A percentile compares a stretch with the other conserved stretches of the same genome.
Evolutionary conservation across 192 early-diverging fungal species (phyloP).

Genomic region (Coemansia brasiliensis): DNA sequence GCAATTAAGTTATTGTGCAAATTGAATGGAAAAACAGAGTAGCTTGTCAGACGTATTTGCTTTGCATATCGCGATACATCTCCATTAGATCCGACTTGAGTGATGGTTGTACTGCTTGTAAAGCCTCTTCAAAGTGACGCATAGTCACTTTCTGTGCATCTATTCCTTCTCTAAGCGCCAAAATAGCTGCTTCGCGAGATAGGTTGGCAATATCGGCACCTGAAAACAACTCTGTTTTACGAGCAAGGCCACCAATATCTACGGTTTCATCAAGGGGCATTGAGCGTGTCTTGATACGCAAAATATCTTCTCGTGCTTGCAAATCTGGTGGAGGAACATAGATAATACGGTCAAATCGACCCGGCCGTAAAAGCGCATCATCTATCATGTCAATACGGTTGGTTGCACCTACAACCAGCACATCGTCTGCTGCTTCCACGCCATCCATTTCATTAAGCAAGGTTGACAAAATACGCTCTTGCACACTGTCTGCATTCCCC

Average conservation of each 20-base stretch:
- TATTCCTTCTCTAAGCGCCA: conserved; percentile 27
- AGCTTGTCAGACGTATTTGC: conserved; percentile 12
- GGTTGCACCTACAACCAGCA: conserved; percentile 99
- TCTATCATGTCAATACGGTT: conserved; percentile 97
- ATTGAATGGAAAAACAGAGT: neutral
- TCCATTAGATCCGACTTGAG: conserved; percentile 62
- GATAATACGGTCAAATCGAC: conserved; percentile 92
- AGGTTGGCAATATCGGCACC: conserved; percentile 90
- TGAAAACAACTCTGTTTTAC: conserved; percentile 84
- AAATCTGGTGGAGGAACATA: conserved; percentile 86
- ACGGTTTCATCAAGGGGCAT: conserved; percentile 60
- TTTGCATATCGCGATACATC: conserved; percentile 55
- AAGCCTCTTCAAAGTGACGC: conserved; percentile 34
- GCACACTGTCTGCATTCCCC: conserved; percentile 54
- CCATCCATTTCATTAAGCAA: conserved; percentile 83
- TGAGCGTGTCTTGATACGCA: conserved; percentile 58
- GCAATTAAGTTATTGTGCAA: too few relatives aligned
- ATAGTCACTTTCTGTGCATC: conserved; percentile 25
- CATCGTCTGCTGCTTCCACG: conserved; percentile 85
- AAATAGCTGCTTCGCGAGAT: conserved; percentile 76
- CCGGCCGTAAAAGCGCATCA: conserved; percentile 90
- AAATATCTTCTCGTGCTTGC: conserved; percentile 62
- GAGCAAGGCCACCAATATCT: conserved; percentile 59
- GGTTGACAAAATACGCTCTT: conserved; percentile 32
- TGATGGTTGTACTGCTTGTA: conserved; percentile 60